Percentiles rank a stretch among this genome's conserved stretches.
Conservation (phyloP, 1,139 yeast genomes). For the Pichia sp. region DNA sequence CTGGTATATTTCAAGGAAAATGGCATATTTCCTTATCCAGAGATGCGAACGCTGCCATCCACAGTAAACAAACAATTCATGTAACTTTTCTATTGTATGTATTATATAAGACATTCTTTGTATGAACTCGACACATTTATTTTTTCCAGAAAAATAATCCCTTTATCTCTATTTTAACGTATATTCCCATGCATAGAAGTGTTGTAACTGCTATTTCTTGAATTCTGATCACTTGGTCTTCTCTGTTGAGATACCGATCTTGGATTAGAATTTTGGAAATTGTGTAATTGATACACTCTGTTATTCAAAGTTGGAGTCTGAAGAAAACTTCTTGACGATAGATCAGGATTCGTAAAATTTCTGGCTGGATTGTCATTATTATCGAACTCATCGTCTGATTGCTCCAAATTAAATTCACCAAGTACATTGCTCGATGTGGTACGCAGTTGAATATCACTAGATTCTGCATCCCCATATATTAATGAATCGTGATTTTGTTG, state of each 20-base stretch:
- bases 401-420: background rate
- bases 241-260: slow-evolving; percentile 10
- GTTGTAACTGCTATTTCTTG: slow-evolving; percentile 8
- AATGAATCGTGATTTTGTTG: background rate
- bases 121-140: too few relatives aligned
- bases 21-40: slow-evolving; percentile 16
- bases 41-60: slow-evolving; percentile 2
- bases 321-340: slow-evolving; percentile 7
- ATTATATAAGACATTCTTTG: too few relatives aligned
- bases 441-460: background rate
- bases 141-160: too few relatives aligned
- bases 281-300: slow-evolving; percentile 11
- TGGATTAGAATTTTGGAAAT: slow-evolving; percentile 7
- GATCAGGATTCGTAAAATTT: slow-evolving; percentile 5
- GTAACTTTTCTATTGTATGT: too few relatives aligned
- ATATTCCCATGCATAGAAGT: slow-evolving; percentile 18
- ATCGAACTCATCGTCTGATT: background rate
- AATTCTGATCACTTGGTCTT: slow-evolving; percentile 7
- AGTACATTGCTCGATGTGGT: background rate
- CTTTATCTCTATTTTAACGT: slow-evolving; percentile 8
- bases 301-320: slow-evolving; percentile 19
- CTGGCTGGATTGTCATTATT: background rate
- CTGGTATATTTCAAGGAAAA: slow-evolving; percentile 24
- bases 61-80: too few relatives aligned
- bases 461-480: background rate